Base-by-base conservation (phyloP, 2,329 filamentous ascomycete genomes). In the Aspergillus sojae region DNA sequence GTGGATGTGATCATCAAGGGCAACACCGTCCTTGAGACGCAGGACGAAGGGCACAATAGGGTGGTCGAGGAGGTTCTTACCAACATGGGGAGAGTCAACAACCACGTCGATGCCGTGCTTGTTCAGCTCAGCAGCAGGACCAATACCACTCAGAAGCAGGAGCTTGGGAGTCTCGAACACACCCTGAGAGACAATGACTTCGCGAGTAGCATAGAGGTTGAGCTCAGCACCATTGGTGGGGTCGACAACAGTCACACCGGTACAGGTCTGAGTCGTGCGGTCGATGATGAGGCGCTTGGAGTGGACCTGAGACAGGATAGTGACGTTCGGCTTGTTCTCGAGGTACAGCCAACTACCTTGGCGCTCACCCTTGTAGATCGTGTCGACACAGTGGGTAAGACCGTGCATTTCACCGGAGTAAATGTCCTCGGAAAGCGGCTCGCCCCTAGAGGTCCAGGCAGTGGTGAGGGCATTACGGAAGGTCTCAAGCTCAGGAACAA, bases 301-400 rank as follows among this genome's bases (percentile, higher is more conserved):
- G 57, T 83, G 77, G 0, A 78, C 80, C 4, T 78, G 71, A 0
- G 80, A 70, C 1, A 88, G 70, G 50, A 89, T 77, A 0, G 83
- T 85, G 56, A 88, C 77, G 65, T 89, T 89, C 14, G 79, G 76
- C 75, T 88, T 86, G 58, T 79, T 79, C 61, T 80, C 74, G 19
- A 89, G 70, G 66, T 80, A 86, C 0, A 84, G 73, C 67, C 80
- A 85, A 66, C 82, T 84, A 0, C 80, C 82, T 2, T 83, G 85
- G 21, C 86, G 82, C 61, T 78, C 75, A n/a, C 86, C 86, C 10
- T 84, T 78, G 75, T 89, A 86, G 68, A 88, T 88, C 46, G 80
- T 81, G 72, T 86, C 82, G 58, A 85, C 78, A 67, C 83, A 83
- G 50, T 86, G 80, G 46, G 78, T 80, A 1, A 89, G 79, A 3